Percentiles rank a stretch among this genome's conserved stretches.
Conservation (phyloP, 1,284 basidiomycete genomes). For the Cystobasidium sp. region DNA sequence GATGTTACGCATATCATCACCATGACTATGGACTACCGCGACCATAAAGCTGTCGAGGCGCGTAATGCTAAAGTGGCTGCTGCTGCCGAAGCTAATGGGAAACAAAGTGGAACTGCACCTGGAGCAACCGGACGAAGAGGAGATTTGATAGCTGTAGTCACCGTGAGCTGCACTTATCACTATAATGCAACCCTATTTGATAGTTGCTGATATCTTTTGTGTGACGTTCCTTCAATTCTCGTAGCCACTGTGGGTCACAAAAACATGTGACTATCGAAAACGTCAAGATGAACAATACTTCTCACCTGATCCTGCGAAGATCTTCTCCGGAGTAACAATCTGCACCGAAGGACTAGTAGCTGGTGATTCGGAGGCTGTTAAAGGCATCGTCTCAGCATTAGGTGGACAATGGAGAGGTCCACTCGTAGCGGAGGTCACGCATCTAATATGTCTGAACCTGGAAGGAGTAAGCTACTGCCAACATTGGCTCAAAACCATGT, state of each 20-base stretch:
- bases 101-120: conserved; percentile 17
- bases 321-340: conserved; percentile 77
- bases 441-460: conserved; percentile 69
- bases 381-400: conserved; percentile 71
- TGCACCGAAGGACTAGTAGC: conserved; percentile 67
- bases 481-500: conserved; percentile 45
- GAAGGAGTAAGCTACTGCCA: conserved; percentile 50
- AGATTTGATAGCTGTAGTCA: conserved; percentile 19
- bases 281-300: conserved; percentile 66
- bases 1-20: conserved; percentile 60
- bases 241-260: conserved; percentile 71
- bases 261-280: conserved; percentile 66
- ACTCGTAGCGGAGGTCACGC: conserved; percentile 80
- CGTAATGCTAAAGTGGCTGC: conserved; percentile 16
- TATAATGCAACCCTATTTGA: not conserved
- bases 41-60: conserved; percentile 50
- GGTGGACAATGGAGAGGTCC: conserved; percentile 78
- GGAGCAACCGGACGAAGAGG: conserved; percentile 9
- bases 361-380: conserved; percentile 72
- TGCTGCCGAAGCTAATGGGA: conserved; percentile 12
- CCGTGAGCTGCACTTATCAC: not conserved
- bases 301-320: conserved; percentile 72
- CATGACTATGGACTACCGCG: conserved; percentile 64
- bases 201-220: not conserved
- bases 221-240: not conserved